Base-by-base conservation (phyloP, 1,284 basidiomycete genomes). In the Puccinia polysora region DNA sequence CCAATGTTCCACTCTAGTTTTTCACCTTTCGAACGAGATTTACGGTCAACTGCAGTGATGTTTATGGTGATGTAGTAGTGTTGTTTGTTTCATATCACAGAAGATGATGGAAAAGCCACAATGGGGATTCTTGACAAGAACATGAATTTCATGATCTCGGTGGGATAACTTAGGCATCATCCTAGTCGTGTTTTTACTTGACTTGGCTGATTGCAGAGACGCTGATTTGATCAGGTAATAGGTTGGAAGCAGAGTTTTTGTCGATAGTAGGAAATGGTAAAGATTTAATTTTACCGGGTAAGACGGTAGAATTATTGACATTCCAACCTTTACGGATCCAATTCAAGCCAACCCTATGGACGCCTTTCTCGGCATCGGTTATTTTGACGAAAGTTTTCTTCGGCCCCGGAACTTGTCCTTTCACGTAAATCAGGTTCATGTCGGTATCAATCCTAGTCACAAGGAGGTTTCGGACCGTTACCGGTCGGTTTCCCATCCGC, bases 381-480 rank as follows among this genome's bases (percentile, higher is more conserved):
- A 79, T 73, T 2, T 78, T 75, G 5, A 83, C 81, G 58, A 81
- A 82, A 18, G 80, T 80, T 40, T 84, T 83, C 59, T 84, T 83
- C 7, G 81, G 78, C 0, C 85, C 85, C 1, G 85, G 84, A 0
- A 86, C 82, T 34, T 79, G 78, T 5, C 85, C 85, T 73, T 84
- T 83, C 64, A 99, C 88, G 79, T 90, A 97, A 74, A 99, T 83
- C 59, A 97, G 84, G 80, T 96, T 88, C 67, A 95, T 86, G 15
- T 84, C 82, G 20, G 86, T 86, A 82, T 98, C 95, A 73, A 98
- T 85, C 36, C 92, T 89, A 73, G 95, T 85, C 40, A 97, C 91
- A 1, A 88, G 82, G 34, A 97, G 86, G 80, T 97, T 98, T 80
- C 95, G 92, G 12, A 86, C 85, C 10, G 94, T 97, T 18, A 86